A percentile compares a stretch with the other conserved stretches of the same genome.
These are phyloP conservation scores for Pythium dissotocum DNA, from an alignment of 352 stramenopile genomes.

Conservation along the genomic window DNA sequence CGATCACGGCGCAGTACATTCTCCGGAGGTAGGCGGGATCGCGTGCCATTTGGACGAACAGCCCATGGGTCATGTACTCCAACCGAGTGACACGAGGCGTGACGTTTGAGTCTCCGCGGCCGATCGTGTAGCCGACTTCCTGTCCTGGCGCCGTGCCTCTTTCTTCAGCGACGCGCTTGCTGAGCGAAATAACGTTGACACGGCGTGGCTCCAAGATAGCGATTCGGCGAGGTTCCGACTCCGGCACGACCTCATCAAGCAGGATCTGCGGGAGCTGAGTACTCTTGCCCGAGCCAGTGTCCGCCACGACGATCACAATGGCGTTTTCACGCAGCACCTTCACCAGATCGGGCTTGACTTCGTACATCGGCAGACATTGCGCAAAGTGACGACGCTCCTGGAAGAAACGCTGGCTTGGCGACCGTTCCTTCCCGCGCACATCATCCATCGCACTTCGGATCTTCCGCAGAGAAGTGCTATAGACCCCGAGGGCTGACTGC, in stretches of 20 bases:
- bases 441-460: no score
- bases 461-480: no score
- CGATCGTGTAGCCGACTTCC: slow-evolving; percentile 33
- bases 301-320: slow-evolving; percentile 29
- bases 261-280: slow-evolving; percentile 36
- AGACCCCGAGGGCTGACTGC: slow-evolving; percentile 10
- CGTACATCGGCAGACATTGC: slow-evolving; percentile 27
- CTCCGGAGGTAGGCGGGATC: slow-evolving; percentile 18
- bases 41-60: slow-evolving; percentile 29
- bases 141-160: slow-evolving; percentile 10
- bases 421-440: not conserved
- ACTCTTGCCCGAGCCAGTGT: slow-evolving; percentile 37
- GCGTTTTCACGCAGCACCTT: slow-evolving; percentile 6
- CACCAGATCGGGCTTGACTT: slow-evolving; percentile 23
- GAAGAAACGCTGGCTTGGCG: slow-evolving; percentile 10
- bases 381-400: slow-evolving; percentile 20
- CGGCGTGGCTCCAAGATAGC: slow-evolving; percentile 31
- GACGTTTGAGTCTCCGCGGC: slow-evolving; percentile 22
- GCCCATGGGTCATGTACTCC: slow-evolving; percentile 34
- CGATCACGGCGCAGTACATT: slow-evolving; percentile 28
- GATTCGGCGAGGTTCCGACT: slow-evolving; percentile 17
- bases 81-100: slow-evolving; percentile 8
- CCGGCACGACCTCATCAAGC: slow-evolving; percentile 26
- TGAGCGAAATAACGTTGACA: slow-evolving; percentile 30
- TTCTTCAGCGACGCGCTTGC: slow-evolving; percentile 24